Conservation (phyloP, 164 flowering plant genomes). For the Dillenia suffruticosa region DNA sequence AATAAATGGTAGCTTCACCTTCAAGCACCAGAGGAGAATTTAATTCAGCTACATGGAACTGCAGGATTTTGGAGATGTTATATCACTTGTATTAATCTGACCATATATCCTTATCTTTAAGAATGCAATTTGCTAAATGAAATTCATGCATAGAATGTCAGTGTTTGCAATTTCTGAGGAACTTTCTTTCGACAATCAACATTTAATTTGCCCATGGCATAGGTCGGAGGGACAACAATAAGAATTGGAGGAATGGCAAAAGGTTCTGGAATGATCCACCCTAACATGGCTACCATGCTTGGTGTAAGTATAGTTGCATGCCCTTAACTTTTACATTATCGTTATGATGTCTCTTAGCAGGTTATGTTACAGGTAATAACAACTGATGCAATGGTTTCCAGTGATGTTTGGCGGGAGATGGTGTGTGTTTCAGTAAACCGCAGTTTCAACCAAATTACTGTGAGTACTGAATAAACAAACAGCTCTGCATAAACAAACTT, state of each 20-base stretch:
- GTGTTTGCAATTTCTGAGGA: no score
- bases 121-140: no score
- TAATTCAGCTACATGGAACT: no score
- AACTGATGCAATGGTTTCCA: slow-evolving; percentile 78
- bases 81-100: no score
- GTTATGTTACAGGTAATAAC: slow-evolving; percentile 67
- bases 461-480: slow-evolving; percentile 21
- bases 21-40: no score
- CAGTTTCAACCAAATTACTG: slow-evolving; percentile 98
- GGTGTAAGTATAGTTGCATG: slow-evolving; percentile 56
- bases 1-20: no score
- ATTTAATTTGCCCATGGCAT: slow-evolving; percentile 1
- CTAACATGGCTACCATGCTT: slow-evolving; percentile 99
- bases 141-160: no score
- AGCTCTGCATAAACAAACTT: no score
- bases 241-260: slow-evolving; percentile 98
- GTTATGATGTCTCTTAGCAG: not conserved
- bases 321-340: slow-evolving; percentile 1
- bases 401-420: slow-evolving; percentile 91
- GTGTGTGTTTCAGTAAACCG: slow-evolving; percentile 79
- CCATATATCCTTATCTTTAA: no score
- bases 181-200: no score
- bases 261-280: slow-evolving; percentile 99
- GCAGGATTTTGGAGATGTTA: no score
- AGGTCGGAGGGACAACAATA: slow-evolving; percentile 78